phyloP scores from a whole-genome alignment of 352 stramenopile genomes.

The Nothophytophthora sp. region DNA sequence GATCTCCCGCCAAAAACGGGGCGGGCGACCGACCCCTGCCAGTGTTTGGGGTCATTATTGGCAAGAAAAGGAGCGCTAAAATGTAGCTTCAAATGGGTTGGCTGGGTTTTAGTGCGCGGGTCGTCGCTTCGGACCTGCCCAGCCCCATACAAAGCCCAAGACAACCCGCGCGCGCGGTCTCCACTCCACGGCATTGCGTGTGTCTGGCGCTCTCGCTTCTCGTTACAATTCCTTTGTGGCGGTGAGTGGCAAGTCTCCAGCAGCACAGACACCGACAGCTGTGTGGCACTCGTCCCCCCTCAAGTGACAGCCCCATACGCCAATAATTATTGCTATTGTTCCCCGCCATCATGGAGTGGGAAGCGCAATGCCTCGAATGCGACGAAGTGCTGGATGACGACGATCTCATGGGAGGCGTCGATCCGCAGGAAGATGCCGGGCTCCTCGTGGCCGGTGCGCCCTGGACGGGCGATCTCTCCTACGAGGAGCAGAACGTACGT shows the following conservation, averaged over 20 bases:
- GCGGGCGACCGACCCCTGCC: no score
- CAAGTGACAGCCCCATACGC: background rate
- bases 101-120: constrained; percentile 24
- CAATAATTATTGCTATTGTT: constrained; percentile 6
- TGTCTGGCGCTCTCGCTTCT: background rate
- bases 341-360: constrained; percentile 48
- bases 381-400: constrained; percentile 83
- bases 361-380: constrained; percentile 68
- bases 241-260: background rate
- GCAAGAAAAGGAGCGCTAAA: no score
- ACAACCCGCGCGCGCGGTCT: constrained; percentile 7
- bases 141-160: constrained; percentile 2
- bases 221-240: constrained; percentile 1
- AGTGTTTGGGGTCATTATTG: no score
- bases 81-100: constrained; percentile 10
- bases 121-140: background rate
- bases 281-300: no score
- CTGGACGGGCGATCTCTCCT: constrained; percentile 28
- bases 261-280: background rate
- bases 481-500: constrained; percentile 47
- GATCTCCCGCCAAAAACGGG: constrained; percentile 25
- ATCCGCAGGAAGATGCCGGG: constrained; percentile 31
- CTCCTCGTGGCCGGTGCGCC: constrained; percentile 17
- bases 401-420: constrained; percentile 39
- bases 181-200: background rate